These are phyloP conservation scores for Trametes elegans DNA, from an alignment of 768 basidiomycete genomes.

Conservation along the genomic window DNA sequence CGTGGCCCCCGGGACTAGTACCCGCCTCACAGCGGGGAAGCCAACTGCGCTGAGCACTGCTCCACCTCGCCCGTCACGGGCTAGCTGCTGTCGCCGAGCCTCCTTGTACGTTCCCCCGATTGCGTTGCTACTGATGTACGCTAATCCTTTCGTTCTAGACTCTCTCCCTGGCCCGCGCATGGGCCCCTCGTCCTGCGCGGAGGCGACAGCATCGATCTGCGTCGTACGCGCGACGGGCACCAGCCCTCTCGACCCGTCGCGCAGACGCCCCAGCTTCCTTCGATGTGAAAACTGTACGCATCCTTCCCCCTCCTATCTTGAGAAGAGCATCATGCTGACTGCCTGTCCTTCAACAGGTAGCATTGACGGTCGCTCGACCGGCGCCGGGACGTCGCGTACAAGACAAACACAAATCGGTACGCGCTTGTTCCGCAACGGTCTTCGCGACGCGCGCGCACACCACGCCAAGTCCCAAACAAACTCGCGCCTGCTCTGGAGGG, in stretches of 20 bases:
- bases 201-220: no score
- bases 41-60: constrained; percentile 7
- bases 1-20: constrained; percentile 6
- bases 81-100: background rate
- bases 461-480: background rate
- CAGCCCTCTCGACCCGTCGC: background rate
- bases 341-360: background rate
- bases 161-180: no score
- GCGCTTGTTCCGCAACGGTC: background rate
- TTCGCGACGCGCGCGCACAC: constrained; percentile 1
- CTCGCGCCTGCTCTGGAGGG: background rate
- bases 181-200: no score
- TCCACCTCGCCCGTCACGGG: background rate
- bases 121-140: background rate
- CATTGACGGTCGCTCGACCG: background rate
- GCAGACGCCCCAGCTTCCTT: background rate
- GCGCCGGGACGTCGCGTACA: background rate
- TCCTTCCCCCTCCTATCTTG: no score
- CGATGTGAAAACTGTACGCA: background rate
- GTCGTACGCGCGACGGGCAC: no score
- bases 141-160: no score
- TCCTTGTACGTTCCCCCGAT: no score
- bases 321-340: background rate
- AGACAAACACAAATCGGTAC: no score
- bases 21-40: constrained; percentile 7